Base-by-base conservation (phyloP, 2,329 filamentous ascomycete species). In the Colletotrichum simmondsii region DNA sequence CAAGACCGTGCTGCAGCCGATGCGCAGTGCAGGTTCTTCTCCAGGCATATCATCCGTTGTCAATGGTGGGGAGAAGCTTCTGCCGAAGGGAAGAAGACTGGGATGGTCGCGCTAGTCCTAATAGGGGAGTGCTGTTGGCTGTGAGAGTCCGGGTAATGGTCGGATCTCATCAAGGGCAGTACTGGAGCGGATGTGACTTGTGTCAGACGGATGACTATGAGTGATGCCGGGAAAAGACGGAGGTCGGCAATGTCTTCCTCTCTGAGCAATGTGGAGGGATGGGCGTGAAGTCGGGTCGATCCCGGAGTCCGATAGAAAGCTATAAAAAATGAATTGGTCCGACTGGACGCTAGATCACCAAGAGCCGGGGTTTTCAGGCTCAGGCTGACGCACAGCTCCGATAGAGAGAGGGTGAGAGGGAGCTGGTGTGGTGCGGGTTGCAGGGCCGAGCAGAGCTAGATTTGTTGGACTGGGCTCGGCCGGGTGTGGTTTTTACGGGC, bases 381-480 rank as follows among this genome's bases (percentile, higher is more conserved):
- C 19, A 46, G 52, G 54, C 54, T 30, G 42, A 30, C 52, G 24
- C 52, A 24, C 60, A 63, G 60, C 11, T 53, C 60, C 22, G 30
- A 10, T 10, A 32, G 2, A 30, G 8, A 30, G 32, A 35, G 30
- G 8, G 30, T 8, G 63, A 42, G 35, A 32, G 53, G 42, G 53
- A 22, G 56, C 54, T 37, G 64, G 54, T 66, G 54, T 35, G 54
- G 54, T 66, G 54, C 54, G 42, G 46, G 42, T 54, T 54, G 52
- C 52, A 54, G 54, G 24, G 16, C 54, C 54, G 54, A 32, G 53
- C 24, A 57, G 24, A 19, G 54, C 16, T 57, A 28, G 54, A 57
- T 12, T 4, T 30, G 22, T 5, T 28, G 54, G 37, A 42, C 54
- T 66, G 19, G 37, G 24, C 52, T 35, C 32, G 32, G 52, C 63